phyloP scores from a whole-genome alignment of 2,329 filamentous ascomycete genomes.

The Tolypocladium album region DNA sequence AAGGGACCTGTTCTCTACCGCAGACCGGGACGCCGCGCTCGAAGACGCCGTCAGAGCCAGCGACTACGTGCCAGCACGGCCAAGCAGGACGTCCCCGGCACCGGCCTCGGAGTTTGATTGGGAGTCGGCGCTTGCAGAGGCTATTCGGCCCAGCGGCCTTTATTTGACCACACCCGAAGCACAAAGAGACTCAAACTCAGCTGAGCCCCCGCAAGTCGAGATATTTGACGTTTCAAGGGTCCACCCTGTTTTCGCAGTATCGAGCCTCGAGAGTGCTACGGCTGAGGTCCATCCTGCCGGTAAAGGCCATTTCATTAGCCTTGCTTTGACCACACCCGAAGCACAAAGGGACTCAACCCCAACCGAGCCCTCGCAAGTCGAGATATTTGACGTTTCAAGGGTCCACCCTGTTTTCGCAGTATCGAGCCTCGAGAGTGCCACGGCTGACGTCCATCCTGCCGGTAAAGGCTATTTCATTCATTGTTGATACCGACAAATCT shows the following conservation, averaged over 20 bases:
- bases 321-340: not conserved
- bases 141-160: not conserved
- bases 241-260: not conserved
- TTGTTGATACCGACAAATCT: not conserved
- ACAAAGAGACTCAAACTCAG: too few relatives aligned
- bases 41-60: not conserved
- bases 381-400: not conserved
- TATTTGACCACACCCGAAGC: not conserved
- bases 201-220: not conserved
- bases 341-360: not conserved
- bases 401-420: not conserved
- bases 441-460: conserved; percentile 1
- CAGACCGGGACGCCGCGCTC: not conserved
- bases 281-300: conserved; percentile 1
- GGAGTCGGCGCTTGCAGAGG: not conserved
- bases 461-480: conserved; percentile 1
- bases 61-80: not conserved
- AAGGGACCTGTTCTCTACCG: not conserved
- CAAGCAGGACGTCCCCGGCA: not conserved
- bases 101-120: not conserved
- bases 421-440: not conserved
- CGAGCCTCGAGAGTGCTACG: not conserved
- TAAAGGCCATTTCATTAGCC: too few relatives aligned
- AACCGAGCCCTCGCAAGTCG: not conserved
- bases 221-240: not conserved